Evolutionary conservation across 2,329 filamentous ascomycete genomes (phyloP).

Genomic region (Orbilia oligospora): DNA sequence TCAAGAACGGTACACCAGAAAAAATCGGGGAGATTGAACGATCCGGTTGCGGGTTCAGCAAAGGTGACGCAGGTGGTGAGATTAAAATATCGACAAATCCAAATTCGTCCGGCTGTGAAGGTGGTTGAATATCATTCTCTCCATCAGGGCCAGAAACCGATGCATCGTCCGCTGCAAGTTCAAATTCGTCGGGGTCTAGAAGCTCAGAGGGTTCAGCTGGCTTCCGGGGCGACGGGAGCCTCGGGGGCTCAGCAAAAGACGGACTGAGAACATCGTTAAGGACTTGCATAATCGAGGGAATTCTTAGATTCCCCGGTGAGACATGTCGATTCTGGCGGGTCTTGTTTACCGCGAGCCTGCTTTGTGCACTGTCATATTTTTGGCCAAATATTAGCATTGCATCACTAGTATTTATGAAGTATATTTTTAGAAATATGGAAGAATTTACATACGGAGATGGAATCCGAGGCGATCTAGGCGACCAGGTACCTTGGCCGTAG

Average conservation of each 20-base stretch:
- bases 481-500: constrained; percentile 11
- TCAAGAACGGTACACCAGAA: constrained; percentile 27
- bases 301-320: constrained; percentile 39
- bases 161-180: not conserved
- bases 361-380: not conserved
- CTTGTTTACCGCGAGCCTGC: constrained; percentile 34
- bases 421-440: constrained; percentile 13
- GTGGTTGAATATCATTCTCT: constrained; percentile 18
- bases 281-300: constrained; percentile 50
- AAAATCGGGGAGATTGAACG: constrained; percentile 26
- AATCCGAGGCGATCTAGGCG: constrained; percentile 2
- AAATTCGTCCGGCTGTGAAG: constrained; percentile 39
- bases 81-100: constrained; percentile 34
- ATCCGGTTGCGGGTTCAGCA: constrained; percentile 9
- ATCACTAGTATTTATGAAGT: not conserved
- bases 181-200: constrained; percentile 5
- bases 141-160: not conserved
- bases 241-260: not conserved
- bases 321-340: constrained; percentile 37
- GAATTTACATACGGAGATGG: constrained; percentile 39
- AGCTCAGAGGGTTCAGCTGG: constrained; percentile 7
- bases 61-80: constrained; percentile 37
- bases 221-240: constrained; percentile 6
- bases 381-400: not conserved
- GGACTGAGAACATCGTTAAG: constrained; percentile 30